Percentiles rank a stretch among this genome's conserved stretches.
Conservation (phyloP, 2,329 filamentous ascomycete genomes). For the Venturiaceae sp. region DNA sequence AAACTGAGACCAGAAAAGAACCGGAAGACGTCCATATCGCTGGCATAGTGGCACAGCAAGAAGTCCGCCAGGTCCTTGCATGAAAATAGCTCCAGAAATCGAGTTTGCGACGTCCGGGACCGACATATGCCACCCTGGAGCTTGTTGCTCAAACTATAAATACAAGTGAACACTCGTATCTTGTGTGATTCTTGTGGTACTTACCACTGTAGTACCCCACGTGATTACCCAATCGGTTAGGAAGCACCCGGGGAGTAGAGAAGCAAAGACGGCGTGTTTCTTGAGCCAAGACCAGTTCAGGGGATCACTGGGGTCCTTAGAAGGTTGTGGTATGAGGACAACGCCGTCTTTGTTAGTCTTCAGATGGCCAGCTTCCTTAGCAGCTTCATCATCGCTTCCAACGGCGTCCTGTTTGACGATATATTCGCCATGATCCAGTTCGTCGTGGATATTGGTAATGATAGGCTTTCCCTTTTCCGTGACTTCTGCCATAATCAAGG, state of each 20-base stretch:
- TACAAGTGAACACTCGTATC: neutral
- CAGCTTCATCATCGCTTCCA: neutral
- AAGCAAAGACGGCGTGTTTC: conserved; percentile 16
- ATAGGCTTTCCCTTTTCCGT: neutral
- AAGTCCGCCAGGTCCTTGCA: conserved; percentile 14
- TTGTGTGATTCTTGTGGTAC: neutral
- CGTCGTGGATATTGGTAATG: neutral
- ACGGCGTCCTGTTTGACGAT: neutral
- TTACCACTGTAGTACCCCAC: conserved; percentile 10
- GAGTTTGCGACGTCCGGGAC: conserved; percentile 9
- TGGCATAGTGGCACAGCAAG: conserved; percentile 16
- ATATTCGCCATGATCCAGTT: neutral
- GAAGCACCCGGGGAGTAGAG: conserved; percentile 14
- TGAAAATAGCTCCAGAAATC: conserved; percentile 13
- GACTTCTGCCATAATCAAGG: neutral
- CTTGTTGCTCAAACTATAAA: conserved; percentile 6
- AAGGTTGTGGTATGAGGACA: conserved; percentile 20
- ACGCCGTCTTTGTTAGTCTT: conserved; percentile 8
- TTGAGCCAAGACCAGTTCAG: conserved; percentile 22
- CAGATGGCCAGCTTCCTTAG: neutral
- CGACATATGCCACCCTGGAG: conserved; percentile 9
- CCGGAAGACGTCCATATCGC: conserved; percentile 16
- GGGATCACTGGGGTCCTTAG: conserved; percentile 18
- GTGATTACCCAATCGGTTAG: conserved; percentile 15
- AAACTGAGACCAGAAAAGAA: conserved; percentile 20